These are phyloP conservation scores for Vaccinium corymbosum DNA, from an alignment of 148 eudicot species.

Conservation along the genomic window DNA sequence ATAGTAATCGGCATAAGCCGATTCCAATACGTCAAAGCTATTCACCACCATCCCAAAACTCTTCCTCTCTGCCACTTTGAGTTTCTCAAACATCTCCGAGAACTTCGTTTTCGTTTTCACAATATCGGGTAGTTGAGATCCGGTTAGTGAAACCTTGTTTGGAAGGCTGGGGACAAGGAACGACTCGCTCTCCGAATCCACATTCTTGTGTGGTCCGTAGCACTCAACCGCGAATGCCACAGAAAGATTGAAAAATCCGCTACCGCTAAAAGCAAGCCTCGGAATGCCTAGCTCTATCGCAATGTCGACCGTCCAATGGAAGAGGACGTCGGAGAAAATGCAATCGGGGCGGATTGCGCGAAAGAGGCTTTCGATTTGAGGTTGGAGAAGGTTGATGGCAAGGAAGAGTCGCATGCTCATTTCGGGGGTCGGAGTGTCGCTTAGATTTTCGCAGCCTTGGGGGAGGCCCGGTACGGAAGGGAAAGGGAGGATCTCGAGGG, in stretches of 20 bases:
- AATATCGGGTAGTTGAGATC: constrained; percentile 50
- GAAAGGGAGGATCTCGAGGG: constrained; percentile 30
- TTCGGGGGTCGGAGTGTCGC: constrained; percentile 35
- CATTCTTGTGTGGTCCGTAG: constrained; percentile 25
- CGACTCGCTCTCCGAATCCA: constrained; percentile 30
- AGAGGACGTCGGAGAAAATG: constrained; percentile 46
- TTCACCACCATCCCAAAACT: constrained; percentile 53
- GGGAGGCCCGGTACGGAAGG: constrained; percentile 40
- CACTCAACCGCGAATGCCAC: constrained; percentile 28
- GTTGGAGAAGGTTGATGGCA: constrained; percentile 45
- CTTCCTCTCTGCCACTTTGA: constrained; percentile 38
- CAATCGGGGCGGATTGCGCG: constrained; percentile 25
- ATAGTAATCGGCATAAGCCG: constrained; percentile 40
- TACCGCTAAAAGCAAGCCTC: constrained; percentile 32
- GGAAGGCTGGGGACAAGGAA: constrained; percentile 40
- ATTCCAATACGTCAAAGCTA: constrained; percentile 47
- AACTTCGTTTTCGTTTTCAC: constrained; percentile 36
- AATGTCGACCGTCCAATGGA: constrained; percentile 48
- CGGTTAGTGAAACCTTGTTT: constrained; percentile 27
- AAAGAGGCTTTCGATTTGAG: constrained; percentile 34
- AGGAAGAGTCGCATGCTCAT: constrained; percentile 32
- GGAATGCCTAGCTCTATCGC: constrained; percentile 32
- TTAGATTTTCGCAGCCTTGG: constrained; percentile 46
- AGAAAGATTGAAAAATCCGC: constrained; percentile 31
- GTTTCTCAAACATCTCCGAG: constrained; percentile 36